Base-by-base conservation (phyloP, 2,329 filamentous ascomycete genomes). In the Pezicula neosporulosa region DNA sequence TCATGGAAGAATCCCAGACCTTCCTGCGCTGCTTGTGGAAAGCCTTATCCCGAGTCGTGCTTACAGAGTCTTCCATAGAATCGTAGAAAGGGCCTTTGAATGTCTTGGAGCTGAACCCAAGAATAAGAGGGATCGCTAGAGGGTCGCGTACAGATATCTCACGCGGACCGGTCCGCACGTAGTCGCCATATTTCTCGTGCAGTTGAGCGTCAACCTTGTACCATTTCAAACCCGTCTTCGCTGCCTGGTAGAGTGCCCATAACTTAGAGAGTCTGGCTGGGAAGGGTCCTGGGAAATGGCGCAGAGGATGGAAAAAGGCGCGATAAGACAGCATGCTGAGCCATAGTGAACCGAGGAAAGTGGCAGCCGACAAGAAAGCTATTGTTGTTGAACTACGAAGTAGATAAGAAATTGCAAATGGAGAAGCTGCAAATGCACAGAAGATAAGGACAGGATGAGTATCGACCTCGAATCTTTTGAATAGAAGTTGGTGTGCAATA, bases 81-180 rank as follows among this genome's bases (percentile, higher is more conserved):
- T 65, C 27, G 50, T 47, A 51, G 28, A 48, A 51, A 38, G 16
- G 51, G 44, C 1, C 44, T n/a, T 10, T 59, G 54, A 24, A 68
- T 66, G 56, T 66, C 68, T 76, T 0, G 64, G 57, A 2, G 58
- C 60, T 53, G 77, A 77, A 16, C 52, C 58, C 30, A 70, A 74
- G 54, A 63, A 64, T 3, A 71, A 64, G 27, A 65, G 60, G 7
- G 60, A 65, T 51, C 0, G 61, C 64, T 1, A 60, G 59, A 6
- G 52, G 55, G 33, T 61, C 55, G 5, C 47, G 57, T 50, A 57
- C 70, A 50, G 54, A 72, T 57, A 52, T 60, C 66, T 56, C 69
- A 55, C 39, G 71, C 3, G 64, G 63, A 2, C 70, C 70, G 13
- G 68, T 57, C 4, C 70, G 61, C 0, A 72, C 63, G 47, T 66